phyloP scores from a whole-genome alignment of 345 rosid genomes.

The Aurinia saxatilis region DNA sequence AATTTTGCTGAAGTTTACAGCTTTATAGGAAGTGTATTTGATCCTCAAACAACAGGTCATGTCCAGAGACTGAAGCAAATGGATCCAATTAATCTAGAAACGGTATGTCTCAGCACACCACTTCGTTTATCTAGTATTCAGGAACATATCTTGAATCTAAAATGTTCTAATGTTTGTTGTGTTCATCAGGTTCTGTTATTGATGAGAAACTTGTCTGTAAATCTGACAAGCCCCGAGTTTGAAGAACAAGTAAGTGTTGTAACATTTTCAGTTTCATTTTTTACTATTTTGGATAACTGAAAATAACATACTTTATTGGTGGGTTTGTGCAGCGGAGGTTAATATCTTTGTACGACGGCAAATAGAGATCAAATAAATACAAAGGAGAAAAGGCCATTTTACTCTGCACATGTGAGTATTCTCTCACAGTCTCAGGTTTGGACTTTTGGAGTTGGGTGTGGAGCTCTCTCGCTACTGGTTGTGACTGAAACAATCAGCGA shows the following conservation, averaged over 20 bases:
- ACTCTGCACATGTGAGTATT: not conserved
- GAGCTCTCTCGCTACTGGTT: not conserved
- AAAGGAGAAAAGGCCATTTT: not conserved
- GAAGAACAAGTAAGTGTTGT: conserved; percentile 63
- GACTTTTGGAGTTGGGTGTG: not conserved
- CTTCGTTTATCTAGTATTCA: not conserved
- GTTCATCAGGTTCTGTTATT: conserved; percentile 55
- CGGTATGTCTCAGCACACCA: conserved; percentile 35
- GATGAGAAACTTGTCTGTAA: conserved; percentile 77
- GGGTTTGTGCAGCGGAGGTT: conserved; percentile 7
- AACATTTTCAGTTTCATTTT: not conserved
- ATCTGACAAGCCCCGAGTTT: conserved; percentile 63
- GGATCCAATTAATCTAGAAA: conserved; percentile 78
- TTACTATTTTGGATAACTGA: not conserved
- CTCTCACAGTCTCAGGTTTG: not conserved
- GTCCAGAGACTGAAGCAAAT: conserved; percentile 63
- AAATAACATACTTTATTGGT: not conserved
- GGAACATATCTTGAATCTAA: not conserved
- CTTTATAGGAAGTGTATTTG: conserved; percentile 71
- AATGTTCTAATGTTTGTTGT: not conserved
- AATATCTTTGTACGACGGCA: conserved; percentile 3
- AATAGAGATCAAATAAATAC: not conserved
- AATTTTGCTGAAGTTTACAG: conserved; percentile 64
- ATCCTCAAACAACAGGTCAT: conserved; percentile 52
- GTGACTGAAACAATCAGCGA: not conserved